Evolutionary conservation across 805 yeast genomes (phyloP).

Genomic region (Ogataea neopini): DNA sequence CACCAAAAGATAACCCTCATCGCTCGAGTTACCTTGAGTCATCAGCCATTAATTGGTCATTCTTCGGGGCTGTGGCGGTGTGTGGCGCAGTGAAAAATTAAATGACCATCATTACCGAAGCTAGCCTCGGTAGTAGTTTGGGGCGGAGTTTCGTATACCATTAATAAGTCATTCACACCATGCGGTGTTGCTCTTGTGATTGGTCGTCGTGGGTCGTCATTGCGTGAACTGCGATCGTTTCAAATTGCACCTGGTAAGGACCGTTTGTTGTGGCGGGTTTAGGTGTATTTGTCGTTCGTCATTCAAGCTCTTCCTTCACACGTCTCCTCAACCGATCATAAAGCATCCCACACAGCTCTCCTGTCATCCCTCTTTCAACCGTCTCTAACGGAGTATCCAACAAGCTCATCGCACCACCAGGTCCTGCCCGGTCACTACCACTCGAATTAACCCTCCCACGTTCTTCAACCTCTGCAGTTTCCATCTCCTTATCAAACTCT

Average conservation of each 20-base stretch:
- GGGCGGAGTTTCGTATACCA: no score
- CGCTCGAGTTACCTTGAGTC: no score
- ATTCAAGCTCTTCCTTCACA: conserved; percentile 14
- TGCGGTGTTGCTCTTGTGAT: no score
- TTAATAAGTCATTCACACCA: no score
- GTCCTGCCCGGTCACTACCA: conserved; percentile 8
- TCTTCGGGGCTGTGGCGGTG: no score
- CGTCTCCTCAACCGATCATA: conserved; percentile 20
- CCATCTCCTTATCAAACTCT: conserved; percentile 34
- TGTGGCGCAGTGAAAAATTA: not conserved
- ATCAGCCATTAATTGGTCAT: no score
- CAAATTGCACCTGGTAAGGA: no score
- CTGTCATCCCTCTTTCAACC: conserved; percentile 18
- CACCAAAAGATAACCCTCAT: not conserved
- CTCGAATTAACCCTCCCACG: conserved; percentile 8
- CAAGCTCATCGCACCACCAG: conserved; percentile 12
- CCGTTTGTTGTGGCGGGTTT: no score
- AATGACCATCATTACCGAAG: not conserved
- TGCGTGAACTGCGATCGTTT: no score
- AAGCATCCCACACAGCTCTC: conserved; percentile 19
- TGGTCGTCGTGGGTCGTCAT: no score
- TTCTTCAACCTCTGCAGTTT: conserved; percentile 13
- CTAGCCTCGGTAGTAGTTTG: no score
- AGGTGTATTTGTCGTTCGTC: no score
- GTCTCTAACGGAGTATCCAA: conserved; percentile 26